Evolutionary conservation across 2,329 filamentous ascomycete genomes (phyloP).

Genomic region (Tolypocladium nubicola): DNA sequence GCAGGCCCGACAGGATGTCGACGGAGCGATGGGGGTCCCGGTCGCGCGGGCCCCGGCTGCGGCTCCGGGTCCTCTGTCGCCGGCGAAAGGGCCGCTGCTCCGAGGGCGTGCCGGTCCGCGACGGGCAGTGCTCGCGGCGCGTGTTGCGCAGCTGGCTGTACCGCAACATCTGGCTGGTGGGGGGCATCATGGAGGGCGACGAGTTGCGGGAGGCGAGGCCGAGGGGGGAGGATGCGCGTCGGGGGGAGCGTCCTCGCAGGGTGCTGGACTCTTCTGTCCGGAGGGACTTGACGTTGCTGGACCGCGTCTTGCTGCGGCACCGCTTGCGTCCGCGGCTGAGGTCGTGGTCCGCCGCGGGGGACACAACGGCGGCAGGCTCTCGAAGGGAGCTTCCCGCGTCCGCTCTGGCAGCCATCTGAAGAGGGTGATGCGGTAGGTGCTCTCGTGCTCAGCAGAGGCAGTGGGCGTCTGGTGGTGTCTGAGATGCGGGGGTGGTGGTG

Average conservation of each 20-base stretch:
- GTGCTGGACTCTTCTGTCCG: slow-evolving; percentile 31
- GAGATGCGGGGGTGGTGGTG: not conserved
- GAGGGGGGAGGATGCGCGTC: slow-evolving; percentile 26
- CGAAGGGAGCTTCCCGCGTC: slow-evolving; percentile 11
- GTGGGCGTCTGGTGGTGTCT: not conserved
- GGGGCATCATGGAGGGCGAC: slow-evolving; percentile 25
- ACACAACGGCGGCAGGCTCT: slow-evolving; percentile 11
- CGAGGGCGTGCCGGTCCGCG: slow-evolving; percentile 23
- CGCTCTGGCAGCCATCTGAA: slow-evolving; percentile 13
- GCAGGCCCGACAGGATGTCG: slow-evolving; percentile 20
- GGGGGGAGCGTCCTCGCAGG: slow-evolving; percentile 28
- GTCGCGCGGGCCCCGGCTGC: slow-evolving; percentile 24
- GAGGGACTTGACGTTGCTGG: slow-evolving; percentile 16
- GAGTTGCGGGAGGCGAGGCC: slow-evolving; percentile 19
- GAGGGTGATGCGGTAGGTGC: not conserved
- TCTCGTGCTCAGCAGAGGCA: not conserved
- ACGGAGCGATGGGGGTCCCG: slow-evolving; percentile 15
- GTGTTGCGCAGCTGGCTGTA: slow-evolving; percentile 27
- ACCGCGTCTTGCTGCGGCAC: slow-evolving; percentile 25
- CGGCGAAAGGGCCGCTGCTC: slow-evolving; percentile 20
- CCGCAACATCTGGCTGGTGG: slow-evolving; percentile 29
- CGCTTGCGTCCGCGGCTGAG: slow-evolving; percentile 26
- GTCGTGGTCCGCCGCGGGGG: slow-evolving; percentile 16
- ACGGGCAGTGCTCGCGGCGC: slow-evolving; percentile 34
- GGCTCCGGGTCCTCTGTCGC: slow-evolving; percentile 27